A percentile compares a stretch with the other conserved stretches of the same genome.
These are phyloP conservation scores for Trypanosoma theileri DNA, from an alignment of 208 protist species.

Conservation along the genomic window DNA sequence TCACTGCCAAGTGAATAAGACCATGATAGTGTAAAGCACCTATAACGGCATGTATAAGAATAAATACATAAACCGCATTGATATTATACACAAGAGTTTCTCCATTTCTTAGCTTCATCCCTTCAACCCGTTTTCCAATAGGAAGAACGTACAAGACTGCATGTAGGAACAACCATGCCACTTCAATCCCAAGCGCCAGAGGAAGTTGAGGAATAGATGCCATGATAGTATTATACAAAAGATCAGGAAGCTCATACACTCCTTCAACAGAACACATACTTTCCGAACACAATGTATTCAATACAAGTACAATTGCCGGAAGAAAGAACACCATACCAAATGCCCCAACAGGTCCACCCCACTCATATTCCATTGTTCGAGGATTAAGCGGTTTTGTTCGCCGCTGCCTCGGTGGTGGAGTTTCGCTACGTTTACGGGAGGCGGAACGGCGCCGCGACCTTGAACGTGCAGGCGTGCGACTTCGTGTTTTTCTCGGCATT, in stretches of 20 bases:
- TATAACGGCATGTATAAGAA: slow-evolving; percentile 53
- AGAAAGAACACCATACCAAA: slow-evolving; percentile 56
- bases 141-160: slow-evolving; percentile 69
- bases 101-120: slow-evolving; percentile 61
- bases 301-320: slow-evolving; percentile 48
- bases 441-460: slow-evolving; percentile 6
- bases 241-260: slow-evolving; percentile 26
- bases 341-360: slow-evolving; percentile 71
- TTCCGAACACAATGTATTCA: slow-evolving; percentile 60
- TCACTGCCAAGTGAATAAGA: slow-evolving; percentile 39
- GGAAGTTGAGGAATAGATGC: slow-evolving; percentile 43
- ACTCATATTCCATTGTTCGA: slow-evolving; percentile 63
- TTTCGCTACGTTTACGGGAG: not conserved
- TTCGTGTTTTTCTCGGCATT: not conserved
- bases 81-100: slow-evolving; percentile 73
- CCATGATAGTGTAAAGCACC: slow-evolving; percentile 43
- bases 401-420: not conserved
- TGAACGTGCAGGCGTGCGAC: not conserved
- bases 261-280: slow-evolving; percentile 31
- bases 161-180: slow-evolving; percentile 66
- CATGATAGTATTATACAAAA: slow-evolving; percentile 14
- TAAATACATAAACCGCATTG: slow-evolving; percentile 80
- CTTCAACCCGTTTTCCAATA: slow-evolving; percentile 62
- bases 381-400: slow-evolving; percentile 50
- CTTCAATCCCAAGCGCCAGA: slow-evolving; percentile 51